Base-by-base conservation (phyloP, 1,284 basidiomycete species). In the Cutaneotrichosporon sp. region DNA sequence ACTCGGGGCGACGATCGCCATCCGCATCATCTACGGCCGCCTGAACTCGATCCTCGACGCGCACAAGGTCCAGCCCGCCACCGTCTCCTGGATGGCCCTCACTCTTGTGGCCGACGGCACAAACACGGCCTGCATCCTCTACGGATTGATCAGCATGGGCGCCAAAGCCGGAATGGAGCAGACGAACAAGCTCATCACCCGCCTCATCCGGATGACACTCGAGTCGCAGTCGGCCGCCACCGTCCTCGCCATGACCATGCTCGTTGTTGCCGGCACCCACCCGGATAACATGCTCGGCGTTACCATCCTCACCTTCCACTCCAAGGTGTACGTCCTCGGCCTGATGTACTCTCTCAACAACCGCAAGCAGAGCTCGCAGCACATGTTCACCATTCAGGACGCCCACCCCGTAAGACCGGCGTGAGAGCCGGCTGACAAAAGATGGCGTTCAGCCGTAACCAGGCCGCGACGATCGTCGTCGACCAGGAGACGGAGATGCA, bases 151-250 rank as follows among this genome's bases (percentile, higher is more conserved):
- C 25, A 47, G 64, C 7, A 29, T 29, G 29, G 9, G 29, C 29
- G 67, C 69, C 25, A 69, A 68, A 34, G 68, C 73, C 9, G 73
- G 70, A 4, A 72, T 71, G 71, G 56, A 63, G 1, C 66, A 67
- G 31, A 75, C 72, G 18, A 71, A 75, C 61, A 68, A 38, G 65
- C 50, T 72, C 34, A 66, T 75, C 52, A 55, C 59, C 16, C 66
- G 69, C 33, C 63, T 73, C 2, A 58, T 75, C 22, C 58, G 72
- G 49, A 54, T 75, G 50, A 72, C 69, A 8, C 67, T 73, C 54
- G 73, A 75, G 58, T 65, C 72, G 1, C 73, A 75, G 63, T 45
- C 71, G 0, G 70, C 68, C 1, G 71, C 71, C 13, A 67, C 69
- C 3, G 43, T 69, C 50, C 47, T 72, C 9, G 67, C 72, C 55